A percentile compares a stretch with the other conserved stretches of the same genome.
These are phyloP conservation scores for Trypanosoma theileri DNA, from an alignment of 208 protist genomes.

Conservation along the genomic window DNA sequence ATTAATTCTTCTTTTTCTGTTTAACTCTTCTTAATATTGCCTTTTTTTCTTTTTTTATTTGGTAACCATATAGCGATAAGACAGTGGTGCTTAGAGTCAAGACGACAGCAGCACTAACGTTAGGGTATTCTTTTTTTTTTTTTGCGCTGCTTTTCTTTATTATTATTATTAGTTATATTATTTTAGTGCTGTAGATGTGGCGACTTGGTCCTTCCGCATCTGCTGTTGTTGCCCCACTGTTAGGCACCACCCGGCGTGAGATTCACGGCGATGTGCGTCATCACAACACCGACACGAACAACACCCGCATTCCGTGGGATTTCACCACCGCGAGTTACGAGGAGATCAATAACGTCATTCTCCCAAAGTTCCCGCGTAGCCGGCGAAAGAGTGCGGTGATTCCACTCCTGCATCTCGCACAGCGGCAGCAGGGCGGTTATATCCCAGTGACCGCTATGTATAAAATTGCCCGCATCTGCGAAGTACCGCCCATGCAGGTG, in stretches of 20 bases:
- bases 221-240: background rate
- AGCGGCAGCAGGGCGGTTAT: constrained; percentile 90
- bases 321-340: constrained; percentile 89
- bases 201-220: constrained; percentile 11
- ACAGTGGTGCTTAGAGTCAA: constrained; percentile 8
- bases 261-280: constrained; percentile 88
- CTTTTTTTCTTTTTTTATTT: too few species aligned
- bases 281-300: constrained; percentile 87
- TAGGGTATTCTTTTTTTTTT: too few species aligned
- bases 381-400: constrained; percentile 80
- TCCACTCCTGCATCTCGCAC: constrained; percentile 89
- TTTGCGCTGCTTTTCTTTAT: too few species aligned
- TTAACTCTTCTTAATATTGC: too few species aligned
- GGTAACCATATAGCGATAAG: background rate
- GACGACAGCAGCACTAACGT: too few species aligned
- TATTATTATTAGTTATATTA: too few species aligned
- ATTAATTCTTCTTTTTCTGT: too few species aligned
- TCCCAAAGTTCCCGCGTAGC: constrained; percentile 91
- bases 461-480: constrained; percentile 93
- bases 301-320: constrained; percentile 92
- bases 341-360: constrained; percentile 86
- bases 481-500: constrained; percentile 90
- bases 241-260: constrained; percentile 13
- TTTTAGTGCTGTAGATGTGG: constrained; percentile 4
- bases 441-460: constrained; percentile 94